Conservation (phyloP, 257 asterid genomes). For the Penstemon barbatus region DNA sequence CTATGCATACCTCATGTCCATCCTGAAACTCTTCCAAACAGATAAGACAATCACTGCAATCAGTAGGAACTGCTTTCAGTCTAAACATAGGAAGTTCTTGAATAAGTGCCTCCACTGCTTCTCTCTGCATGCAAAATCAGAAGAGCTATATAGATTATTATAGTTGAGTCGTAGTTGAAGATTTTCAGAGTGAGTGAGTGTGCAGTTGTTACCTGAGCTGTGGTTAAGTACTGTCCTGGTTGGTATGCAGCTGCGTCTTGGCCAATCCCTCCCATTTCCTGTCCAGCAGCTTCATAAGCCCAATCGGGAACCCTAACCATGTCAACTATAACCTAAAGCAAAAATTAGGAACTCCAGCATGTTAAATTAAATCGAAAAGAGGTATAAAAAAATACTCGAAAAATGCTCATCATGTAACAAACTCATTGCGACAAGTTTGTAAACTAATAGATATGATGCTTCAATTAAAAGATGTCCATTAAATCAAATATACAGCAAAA, state of each 20-base stretch:
- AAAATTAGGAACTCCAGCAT: too few species aligned
- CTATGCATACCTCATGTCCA: constrained; percentile 72
- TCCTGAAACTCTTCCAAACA: constrained; percentile 89
- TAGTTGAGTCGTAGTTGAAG: neutral
- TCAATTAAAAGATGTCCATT: neutral
- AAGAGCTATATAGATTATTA: too few species aligned
- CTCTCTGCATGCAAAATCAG: constrained; percentile 51
- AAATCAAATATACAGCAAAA: neutral
- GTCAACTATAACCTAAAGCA: constrained; percentile 74
- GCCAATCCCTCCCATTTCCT: constrained; percentile 93
- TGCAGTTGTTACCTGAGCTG: constrained; percentile 69
- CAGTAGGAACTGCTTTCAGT: constrained; percentile 89
- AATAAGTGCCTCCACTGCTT: constrained; percentile 94
- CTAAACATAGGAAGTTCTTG: constrained; percentile 92
- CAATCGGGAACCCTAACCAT: constrained; percentile 95
- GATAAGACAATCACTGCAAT: constrained; percentile 95
- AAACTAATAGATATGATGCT: too few species aligned
- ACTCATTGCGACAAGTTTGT: too few species aligned
- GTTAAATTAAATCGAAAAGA: neutral
- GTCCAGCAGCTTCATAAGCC: constrained; percentile 99
- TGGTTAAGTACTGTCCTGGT: constrained; percentile 87
- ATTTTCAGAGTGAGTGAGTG: neutral
- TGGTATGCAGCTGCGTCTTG: constrained; percentile 87
- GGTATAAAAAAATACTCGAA: neutral
- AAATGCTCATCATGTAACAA: too few species aligned